These are phyloP conservation scores for Boletus rubroflammeus DNA, from an alignment of 768 basidiomycete genomes.

Conservation along the genomic window DNA sequence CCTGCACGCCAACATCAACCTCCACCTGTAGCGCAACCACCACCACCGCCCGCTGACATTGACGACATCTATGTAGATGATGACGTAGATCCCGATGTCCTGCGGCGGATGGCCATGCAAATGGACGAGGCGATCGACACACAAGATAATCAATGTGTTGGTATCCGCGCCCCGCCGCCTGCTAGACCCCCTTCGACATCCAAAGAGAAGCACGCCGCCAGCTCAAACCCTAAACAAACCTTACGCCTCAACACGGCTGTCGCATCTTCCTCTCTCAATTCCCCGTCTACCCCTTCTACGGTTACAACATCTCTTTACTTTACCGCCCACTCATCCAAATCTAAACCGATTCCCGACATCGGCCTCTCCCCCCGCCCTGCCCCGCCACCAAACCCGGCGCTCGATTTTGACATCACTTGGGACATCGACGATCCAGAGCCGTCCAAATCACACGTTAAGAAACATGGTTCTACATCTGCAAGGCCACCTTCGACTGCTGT, in stretches of 20 bases:
- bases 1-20: slow-evolving; percentile 12
- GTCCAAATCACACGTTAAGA: slow-evolving; percentile 3
- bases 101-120: slow-evolving; percentile 21
- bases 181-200: background rate
- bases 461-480: slow-evolving; percentile 12
- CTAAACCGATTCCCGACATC: slow-evolving; percentile 23
- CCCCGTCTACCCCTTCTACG: slow-evolving; percentile 3
- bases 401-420: slow-evolving; percentile 24
- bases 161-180: background rate
- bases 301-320: slow-evolving; percentile 22
- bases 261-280: slow-evolving; percentile 11
- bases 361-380: slow-evolving; percentile 29
- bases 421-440: slow-evolving; percentile 32
- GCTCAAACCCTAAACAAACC: background rate
- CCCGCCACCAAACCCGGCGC: slow-evolving; percentile 16
- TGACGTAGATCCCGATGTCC: slow-evolving; percentile 29
- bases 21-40: slow-evolving; percentile 6
- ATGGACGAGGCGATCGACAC: slow-evolving; percentile 13
- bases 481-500: background rate
- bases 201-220: background rate
- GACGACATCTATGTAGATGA: slow-evolving; percentile 27
- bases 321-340: slow-evolving; percentile 1
- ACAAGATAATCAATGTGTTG: background rate
- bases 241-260: background rate
- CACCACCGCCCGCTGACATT: slow-evolving; percentile 8